Evolutionary conservation across 2,329 filamentous ascomycete species (phyloP), one percentile per base, ranked within the genome.

Genomic region (Colletotrichum siamense): DNA sequence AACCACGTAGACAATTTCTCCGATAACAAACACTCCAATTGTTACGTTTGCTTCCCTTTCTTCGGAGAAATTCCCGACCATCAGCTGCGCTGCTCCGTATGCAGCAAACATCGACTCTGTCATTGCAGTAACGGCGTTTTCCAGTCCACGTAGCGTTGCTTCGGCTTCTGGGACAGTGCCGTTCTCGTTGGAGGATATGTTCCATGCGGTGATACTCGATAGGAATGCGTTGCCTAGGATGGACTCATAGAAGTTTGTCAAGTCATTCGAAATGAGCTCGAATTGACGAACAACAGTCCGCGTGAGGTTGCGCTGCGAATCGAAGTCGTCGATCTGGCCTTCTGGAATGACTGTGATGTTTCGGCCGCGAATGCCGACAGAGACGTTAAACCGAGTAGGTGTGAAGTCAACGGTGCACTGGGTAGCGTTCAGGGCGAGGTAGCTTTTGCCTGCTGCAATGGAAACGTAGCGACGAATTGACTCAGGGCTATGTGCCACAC

Each of bases 221-320:
- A 84, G 83, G 62, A 86, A 79, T 2, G 84, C 80, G 57, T 83
- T 78, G 52, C 84, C 84, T 1, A 85, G 79, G 1, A 83, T 79
- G 0, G 83, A 86, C 22, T 82, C 80, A 78, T 85, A 85, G 2
- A 86, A 59, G 59, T 82, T 85, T 2, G 82, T 85, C 69, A 83
- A 79, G 73, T 84, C 83, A 64, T 85, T 85, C 10, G 83, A 81
- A 28, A 84, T 81, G n/a, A 84, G 78, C 71, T 84, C 81, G 66
- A 84, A 83, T 69, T 84, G 82, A 6, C 83, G 81, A 5, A 84
- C 79, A 3, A 81, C 64, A 2, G 81, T 81, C 30, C 76, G 71
- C 8, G 82, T 83, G 8, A 84, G 70, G 77, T 83, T 83, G 59
- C 82, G 78, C 59, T 81, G 74, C 2, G 82, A 80, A 24, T 83